Evolutionary conservation across 2,329 filamentous ascomycete genomes (phyloP).

Genomic region (Paramyrothecium sp.): DNA sequence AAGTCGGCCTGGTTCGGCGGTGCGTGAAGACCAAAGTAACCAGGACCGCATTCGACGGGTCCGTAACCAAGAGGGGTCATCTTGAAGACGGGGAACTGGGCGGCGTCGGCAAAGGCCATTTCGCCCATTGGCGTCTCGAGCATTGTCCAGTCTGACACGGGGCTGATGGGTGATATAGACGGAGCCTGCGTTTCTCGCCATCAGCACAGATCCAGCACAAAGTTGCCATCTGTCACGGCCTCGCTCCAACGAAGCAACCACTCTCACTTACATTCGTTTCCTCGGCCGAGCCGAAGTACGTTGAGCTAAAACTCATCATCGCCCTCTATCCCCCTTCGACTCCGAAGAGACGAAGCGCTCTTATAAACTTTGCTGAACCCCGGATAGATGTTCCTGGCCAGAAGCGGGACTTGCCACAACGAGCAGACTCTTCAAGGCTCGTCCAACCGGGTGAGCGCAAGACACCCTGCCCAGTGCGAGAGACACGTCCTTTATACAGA

Average conservation of each 20-base stretch:
- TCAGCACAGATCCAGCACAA: not conserved
- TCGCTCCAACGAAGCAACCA: not conserved
- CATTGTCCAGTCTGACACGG: constrained; percentile 19
- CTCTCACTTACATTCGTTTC: constrained; percentile 1
- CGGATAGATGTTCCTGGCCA: not conserved
- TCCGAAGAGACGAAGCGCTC: not conserved
- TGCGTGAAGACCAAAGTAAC: constrained; percentile 8
- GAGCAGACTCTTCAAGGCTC: not conserved
- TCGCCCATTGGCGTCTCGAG: constrained; percentile 19
- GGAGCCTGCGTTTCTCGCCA: constrained; percentile 7
- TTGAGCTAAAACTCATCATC: not conserved
- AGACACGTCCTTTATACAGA: not conserved
- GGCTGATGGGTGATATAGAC: constrained; percentile 19
- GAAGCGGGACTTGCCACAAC: not conserved
- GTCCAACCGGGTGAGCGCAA: not conserved
- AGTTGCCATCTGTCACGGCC: not conserved
- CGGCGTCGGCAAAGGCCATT: constrained; percentile 19
- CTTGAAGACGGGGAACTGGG: constrained; percentile 16
- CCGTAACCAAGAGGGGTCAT: constrained; percentile 13
- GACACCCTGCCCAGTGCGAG: not conserved
- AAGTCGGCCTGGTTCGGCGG: not conserved
- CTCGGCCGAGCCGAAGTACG: not conserved
- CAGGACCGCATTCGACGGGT: constrained; percentile 12
- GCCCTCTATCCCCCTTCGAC: not conserved
- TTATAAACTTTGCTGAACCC: not conserved